Base-by-base conservation (phyloP, 2,329 filamentous ascomycete genomes). In the Alternaria longipes region DNA sequence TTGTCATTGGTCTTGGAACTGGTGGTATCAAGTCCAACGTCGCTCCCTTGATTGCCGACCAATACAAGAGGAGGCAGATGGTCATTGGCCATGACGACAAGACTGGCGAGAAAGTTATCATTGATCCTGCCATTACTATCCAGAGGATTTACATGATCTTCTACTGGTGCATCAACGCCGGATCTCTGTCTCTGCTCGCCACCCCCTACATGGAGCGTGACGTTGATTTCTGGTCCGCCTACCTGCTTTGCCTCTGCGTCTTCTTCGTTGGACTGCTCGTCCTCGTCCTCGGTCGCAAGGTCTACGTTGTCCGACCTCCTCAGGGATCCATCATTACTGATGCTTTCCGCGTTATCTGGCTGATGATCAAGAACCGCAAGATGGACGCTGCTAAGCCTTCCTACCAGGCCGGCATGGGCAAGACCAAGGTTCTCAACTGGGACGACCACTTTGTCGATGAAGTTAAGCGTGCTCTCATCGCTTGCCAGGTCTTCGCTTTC, bases 1-100 rank as follows among this genome's bases (percentile, higher is more conserved):
- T 92, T 44, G 85, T 93, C 73, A 86, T 93, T 73, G 90, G 90
- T 52, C 79, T 92, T 42, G 91, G 91, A 57, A 92, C 90, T 4
- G 91, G 91, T 68, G 90, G 91, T 75, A 93, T 94, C 87, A 94
- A 94, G 82, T 87, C 90, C 66, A 94, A 94, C 74, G 90, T 94
- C 49, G 81, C 82, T 16, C 82, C 82, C 3, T 69, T 84, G 26
- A 83, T 84, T 63, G 82, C 82, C 44, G 82, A 84, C 59, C 82
- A 84, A 64, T 83, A 83, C 68, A 78, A 75, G 66, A 70, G 78
- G 55, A 72, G 76, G 22, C 73, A 77, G 52, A 82, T 81, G 79
- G 78, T 76, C 34, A 72, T 83, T 63, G 76, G 75, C 22, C 74
- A 69, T 11, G 78, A 81, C 54, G 72, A 74, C 58, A 81, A 81